Base-by-base conservation (phyloP, 805 yeast genomes). In the Ogataea naganishii region DNA sequence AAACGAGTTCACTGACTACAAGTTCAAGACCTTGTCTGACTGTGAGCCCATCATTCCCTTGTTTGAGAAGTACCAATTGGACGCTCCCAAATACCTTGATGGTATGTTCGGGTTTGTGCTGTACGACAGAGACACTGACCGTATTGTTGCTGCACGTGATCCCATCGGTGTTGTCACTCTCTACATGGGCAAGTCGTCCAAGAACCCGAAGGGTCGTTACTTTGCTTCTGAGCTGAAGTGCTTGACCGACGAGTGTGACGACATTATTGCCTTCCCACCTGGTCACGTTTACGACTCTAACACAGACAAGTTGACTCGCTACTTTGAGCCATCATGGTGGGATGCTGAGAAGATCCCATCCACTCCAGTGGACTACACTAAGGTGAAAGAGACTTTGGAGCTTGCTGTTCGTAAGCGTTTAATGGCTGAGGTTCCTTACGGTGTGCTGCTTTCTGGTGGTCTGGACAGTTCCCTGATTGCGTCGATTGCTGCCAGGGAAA, bases 381-480 rank as follows among this genome's bases (percentile, higher is more conserved):
- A 62, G 36, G 72, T 92, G 38, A 79, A 96, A 60, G 80, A 78
- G 49, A 58, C 83, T 29, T 72, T 92, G 55, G 98, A 92, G 61
- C 64, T 80, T 63, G 86, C 98, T 28, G 99, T 92, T 33, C 81
- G 98, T 70, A 92, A 92, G 82, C 81, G 98, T 72, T 73, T 92
- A 51, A 92, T 92, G 99, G 92, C 97, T 33, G 99, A 92, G 68
- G 99, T 92, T 38, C 97, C 99, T 33, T 92, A 84, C 60, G 99
- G 99, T 66, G 99, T 92, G 27, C 67, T 92, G 46, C 69, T 92
- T 44, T 85, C 96, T 14, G 99, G 99, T 56, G 99, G 99, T 43
- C 73, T 92, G 51, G 99, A 92, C 59, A 86, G 96, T 27, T 85
- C 96, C 14, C 69, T 92, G 60, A 92, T 92, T 56, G 98, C 98